These are phyloP conservation scores for Jimgerdemannia flammicorona DNA, from an alignment of 192 early-diverging fungal genomes.

Conservation along the genomic window DNA sequence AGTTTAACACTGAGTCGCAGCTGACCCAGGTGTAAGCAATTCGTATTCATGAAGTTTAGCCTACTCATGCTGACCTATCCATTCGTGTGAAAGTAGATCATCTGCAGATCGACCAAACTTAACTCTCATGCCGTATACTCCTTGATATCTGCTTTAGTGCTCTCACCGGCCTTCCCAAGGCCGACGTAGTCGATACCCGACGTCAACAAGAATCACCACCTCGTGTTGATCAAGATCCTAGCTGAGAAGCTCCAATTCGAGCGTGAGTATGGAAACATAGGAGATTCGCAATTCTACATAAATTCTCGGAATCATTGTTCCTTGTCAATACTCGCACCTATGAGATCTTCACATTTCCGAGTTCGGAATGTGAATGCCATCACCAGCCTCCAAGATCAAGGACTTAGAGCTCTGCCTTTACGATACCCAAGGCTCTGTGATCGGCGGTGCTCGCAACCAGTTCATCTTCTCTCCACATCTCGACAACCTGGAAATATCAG, in stretches of 20 bases:
- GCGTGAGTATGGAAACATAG: conserved; percentile 26
- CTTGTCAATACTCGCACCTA: too few relatives aligned
- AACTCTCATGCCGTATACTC: not conserved
- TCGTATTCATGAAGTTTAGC: not conserved
- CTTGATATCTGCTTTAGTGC: conserved; percentile 5
- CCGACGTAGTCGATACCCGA: conserved; percentile 15
- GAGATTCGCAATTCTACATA: not conserved
- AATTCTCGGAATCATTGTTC: not conserved
- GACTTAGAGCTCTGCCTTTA: conserved; percentile 99
- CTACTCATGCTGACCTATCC: not conserved
- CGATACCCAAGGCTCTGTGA: conserved; percentile 84
- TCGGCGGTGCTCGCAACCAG: conserved; percentile 91
- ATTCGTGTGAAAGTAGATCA: too few relatives aligned
- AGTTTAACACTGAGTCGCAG: too few relatives aligned
- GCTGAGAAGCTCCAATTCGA: conserved; percentile 69
- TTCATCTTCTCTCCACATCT: conserved; percentile 91
- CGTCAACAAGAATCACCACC: conserved; percentile 68
- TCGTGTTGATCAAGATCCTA: conserved; percentile 72
- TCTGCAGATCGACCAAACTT: too few relatives aligned
- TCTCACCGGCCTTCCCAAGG: conserved; percentile 19
- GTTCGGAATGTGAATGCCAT: not conserved
- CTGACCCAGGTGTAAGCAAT: conserved; percentile 47
- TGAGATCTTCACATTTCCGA: too few relatives aligned
- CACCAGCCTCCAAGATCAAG: conserved; percentile 64
- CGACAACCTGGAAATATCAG: conserved; percentile 97